Conservation (phyloP, 305 asterid species). For the Fraxinus nigra region DNA sequence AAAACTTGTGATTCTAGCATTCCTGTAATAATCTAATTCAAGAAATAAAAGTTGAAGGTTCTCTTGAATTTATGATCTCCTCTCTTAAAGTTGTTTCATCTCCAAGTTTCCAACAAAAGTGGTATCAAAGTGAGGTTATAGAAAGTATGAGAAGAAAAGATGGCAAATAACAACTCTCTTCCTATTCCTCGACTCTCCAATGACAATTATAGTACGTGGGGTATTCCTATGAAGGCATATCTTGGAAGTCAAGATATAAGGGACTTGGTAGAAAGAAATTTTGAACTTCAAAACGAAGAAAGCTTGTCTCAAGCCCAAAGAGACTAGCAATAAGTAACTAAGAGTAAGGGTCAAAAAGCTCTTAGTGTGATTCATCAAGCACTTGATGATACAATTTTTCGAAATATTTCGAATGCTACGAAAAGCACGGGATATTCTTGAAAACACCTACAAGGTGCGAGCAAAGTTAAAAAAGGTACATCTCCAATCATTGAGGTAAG, state of each 20-base stretch:
- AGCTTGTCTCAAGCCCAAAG: background rate
- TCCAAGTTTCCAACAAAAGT: background rate
- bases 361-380: background rate
- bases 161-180: background rate
- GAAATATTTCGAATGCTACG: background rate
- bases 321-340: background rate
- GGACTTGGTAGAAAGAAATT: background rate
- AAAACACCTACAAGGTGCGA: background rate
- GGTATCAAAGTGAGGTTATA: background rate
- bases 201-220: background rate
- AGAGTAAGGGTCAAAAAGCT: background rate
- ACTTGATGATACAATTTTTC: background rate
- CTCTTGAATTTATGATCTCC: background rate
- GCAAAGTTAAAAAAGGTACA: background rate
- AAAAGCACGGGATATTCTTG: background rate
- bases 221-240: background rate
- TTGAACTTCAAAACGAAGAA: background rate
- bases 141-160: background rate
- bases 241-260: background rate
- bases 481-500: background rate
- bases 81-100: background rate
- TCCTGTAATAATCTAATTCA: background rate
- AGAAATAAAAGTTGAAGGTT: too few relatives aligned
- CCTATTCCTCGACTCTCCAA: background rate
- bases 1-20: background rate